phyloP scores from a whole-genome alignment of 169 alveolate species.

The Theileria equi region DNA sequence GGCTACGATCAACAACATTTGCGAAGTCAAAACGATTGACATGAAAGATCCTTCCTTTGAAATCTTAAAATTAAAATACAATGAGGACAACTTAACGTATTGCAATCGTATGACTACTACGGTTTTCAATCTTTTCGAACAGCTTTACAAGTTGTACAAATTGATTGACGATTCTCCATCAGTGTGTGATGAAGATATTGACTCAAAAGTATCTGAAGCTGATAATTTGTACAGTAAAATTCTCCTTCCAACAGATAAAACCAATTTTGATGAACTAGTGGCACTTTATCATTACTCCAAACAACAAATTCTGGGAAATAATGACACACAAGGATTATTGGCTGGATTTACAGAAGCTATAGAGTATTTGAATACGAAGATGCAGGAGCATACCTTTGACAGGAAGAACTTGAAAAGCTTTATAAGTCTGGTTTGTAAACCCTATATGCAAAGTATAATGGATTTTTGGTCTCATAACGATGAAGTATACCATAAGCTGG shows the following conservation, averaged over 20 bases:
- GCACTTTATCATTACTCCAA: background rate
- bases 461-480: background rate
- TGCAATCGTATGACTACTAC: background rate
- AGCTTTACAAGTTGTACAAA: too few relatives aligned
- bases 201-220: too few relatives aligned
- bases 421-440: background rate
- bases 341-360: background rate
- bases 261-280: background rate
- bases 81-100: background rate
- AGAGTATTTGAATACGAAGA: background rate
- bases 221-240: too few relatives aligned
- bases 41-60: too few relatives aligned
- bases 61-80: slow-evolving; percentile 4
- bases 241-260: too few relatives aligned
- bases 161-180: too few relatives aligned
- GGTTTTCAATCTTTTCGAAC: background rate
- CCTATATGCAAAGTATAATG: background rate
- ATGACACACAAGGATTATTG: background rate
- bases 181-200: too few relatives aligned
- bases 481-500: background rate
- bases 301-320: background rate
- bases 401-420: background rate
- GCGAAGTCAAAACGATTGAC: background rate
- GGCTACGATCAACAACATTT: background rate
- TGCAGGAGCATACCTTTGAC: background rate